Evolutionary conservation across 805 yeast species (phyloP).

Genomic region (Ogataea methanolica): DNA sequence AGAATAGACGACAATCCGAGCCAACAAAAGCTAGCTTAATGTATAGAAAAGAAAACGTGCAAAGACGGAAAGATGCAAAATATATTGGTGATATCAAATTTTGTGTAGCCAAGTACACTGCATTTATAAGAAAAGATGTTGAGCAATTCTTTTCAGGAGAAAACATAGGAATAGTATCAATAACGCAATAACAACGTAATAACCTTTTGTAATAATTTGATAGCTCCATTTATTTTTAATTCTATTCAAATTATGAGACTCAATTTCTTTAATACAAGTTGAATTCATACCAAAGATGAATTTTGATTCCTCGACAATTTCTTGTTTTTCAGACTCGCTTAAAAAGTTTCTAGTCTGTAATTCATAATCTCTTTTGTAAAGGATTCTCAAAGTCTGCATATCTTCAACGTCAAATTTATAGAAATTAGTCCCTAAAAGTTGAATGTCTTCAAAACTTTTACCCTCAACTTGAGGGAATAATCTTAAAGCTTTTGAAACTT

Average conservation of each 20-base stretch:
- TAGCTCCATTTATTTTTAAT: conserved; percentile 52
- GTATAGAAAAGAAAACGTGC: neutral
- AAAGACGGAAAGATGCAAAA: neutral
- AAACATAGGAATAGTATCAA: conserved; percentile 30
- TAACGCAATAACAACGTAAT: conserved; percentile 37
- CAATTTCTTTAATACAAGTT: conserved; percentile 61
- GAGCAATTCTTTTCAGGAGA: conserved; percentile 31
- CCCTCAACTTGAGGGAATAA: conserved; percentile 73
- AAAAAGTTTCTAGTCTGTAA: conserved; percentile 66
- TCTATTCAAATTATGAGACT: conserved; percentile 55
- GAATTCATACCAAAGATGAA: conserved; percentile 62
- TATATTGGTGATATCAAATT: too few relatives aligned
- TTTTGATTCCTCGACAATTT: conserved; percentile 63
- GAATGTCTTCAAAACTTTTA: conserved; percentile 57
- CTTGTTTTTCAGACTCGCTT: conserved; percentile 65
- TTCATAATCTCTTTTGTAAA: conserved; percentile 74
- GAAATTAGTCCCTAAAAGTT: conserved; percentile 61
- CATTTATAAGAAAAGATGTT: conserved; percentile 11
- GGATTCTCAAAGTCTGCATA: conserved; percentile 57
- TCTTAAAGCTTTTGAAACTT: conserved; percentile 60
- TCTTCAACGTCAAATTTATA: conserved; percentile 63
- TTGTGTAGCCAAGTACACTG: too few relatives aligned
- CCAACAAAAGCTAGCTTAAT: neutral
- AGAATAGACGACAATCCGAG: too few relatives aligned
- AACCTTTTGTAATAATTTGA: conserved; percentile 48